phyloP scores from a whole-genome alignment of 139 green algal genomes.

The Bryopsis sp. region DNA sequence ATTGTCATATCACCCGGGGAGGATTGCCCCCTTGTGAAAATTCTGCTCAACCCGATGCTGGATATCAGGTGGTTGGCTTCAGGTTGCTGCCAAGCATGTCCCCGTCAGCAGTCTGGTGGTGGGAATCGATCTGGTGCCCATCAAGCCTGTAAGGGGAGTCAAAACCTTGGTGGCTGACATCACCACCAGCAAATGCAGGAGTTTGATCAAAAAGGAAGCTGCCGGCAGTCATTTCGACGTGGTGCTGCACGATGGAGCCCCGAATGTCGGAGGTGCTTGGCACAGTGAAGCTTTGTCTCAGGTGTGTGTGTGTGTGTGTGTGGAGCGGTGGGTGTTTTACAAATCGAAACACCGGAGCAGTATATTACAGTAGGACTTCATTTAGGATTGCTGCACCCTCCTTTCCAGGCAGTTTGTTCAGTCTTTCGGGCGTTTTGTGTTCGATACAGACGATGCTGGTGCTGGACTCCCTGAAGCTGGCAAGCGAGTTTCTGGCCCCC shows the following conservation, averaged over 20 bases:
- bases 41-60: no score
- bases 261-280: constrained; percentile 95
- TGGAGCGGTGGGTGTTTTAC: no score
- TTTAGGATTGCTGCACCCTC: no score
- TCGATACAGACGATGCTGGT: constrained; percentile 77
- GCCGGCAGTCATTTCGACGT: constrained; percentile 72
- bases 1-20: no score
- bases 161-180: constrained; percentile 88
- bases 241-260: constrained; percentile 94
- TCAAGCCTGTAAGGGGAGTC: constrained; percentile 79
- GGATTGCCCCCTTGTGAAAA: no score
- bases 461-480: constrained; percentile 85
- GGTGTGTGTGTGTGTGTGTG: no score
- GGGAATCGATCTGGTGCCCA: constrained; percentile 90
- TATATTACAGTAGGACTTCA: no score
- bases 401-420: no score
- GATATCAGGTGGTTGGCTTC: constrained; percentile 64
- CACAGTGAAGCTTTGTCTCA: constrained; percentile 54
- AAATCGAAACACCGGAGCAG: no score
- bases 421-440: no score
- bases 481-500: constrained; percentile 80
- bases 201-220: constrained; percentile 67
- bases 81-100: constrained; percentile 92
- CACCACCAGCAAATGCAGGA: constrained; percentile 69
- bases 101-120: constrained; percentile 82